phyloP scores from a whole-genome alignment of 2,329 filamentous ascomycete species.

The Alternaria gaisen region DNA sequence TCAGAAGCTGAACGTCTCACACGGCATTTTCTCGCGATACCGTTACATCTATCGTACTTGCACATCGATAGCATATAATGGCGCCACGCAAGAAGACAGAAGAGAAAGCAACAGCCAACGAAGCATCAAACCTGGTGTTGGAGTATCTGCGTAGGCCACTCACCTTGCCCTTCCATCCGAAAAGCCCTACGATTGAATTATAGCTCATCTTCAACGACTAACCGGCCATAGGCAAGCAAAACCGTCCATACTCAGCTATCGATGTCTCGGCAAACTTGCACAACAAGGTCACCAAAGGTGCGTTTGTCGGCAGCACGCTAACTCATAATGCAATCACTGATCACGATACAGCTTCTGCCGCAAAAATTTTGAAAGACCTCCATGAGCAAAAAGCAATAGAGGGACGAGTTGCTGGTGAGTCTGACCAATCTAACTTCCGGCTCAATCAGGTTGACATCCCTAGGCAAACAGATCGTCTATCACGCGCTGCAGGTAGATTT shows the following conservation, averaged over 20 bases:
- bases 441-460: background rate
- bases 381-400: conserved; percentile 68
- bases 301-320: background rate
- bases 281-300: conserved; percentile 67
- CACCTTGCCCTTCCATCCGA: conserved; percentile 1
- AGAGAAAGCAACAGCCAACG: conserved; percentile 47
- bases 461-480: conserved; percentile 70
- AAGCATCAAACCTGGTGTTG: conserved; percentile 56
- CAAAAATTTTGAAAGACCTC: conserved; percentile 70
- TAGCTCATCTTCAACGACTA: conserved; percentile 3
- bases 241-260: conserved; percentile 65
- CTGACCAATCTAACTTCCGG: background rate
- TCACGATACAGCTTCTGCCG: conserved; percentile 59
- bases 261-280: conserved; percentile 70
- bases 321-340: conserved; percentile 23
- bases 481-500: conserved; percentile 59
- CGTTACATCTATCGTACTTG: background rate
- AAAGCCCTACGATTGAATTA: background rate
- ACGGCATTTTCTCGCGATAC: background rate
- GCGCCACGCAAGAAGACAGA: conserved; percentile 50
- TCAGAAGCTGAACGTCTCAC: background rate
- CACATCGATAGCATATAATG: conserved; percentile 27
- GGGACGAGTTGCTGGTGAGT: conserved; percentile 62
- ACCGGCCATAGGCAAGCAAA: conserved; percentile 55
- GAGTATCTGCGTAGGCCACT: conserved; percentile 59